Conservation (phyloP, 495 filamentous ascomycete genomes). For the Parathielavia hyrcaniae region DNA sequence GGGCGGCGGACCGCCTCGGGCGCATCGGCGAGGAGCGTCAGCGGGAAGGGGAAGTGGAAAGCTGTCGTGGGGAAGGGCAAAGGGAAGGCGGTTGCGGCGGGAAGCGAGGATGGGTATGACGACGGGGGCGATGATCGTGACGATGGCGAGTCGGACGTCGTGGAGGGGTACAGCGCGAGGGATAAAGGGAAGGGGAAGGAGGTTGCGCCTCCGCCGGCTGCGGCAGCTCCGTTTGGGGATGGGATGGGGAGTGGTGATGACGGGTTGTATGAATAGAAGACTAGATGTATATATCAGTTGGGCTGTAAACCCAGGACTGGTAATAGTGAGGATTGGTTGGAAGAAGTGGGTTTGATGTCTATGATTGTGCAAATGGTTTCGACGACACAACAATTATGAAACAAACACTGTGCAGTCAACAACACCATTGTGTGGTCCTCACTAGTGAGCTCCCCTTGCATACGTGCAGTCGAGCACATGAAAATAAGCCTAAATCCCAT, state of each 20-base stretch:
- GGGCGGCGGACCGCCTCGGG: slow-evolving; percentile 20
- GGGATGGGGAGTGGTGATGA: slow-evolving; percentile 28
- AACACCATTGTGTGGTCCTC: no score
- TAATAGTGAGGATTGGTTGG: not conserved
- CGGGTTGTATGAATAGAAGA: slow-evolving; percentile 31
- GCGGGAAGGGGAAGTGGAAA: slow-evolving; percentile 51
- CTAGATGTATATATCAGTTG: not conserved
- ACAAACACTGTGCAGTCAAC: no score
- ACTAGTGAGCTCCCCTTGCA: no score
- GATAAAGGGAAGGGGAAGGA: slow-evolving; percentile 50
- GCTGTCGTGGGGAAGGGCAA: slow-evolving; percentile 44
- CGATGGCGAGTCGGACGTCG: slow-evolving; percentile 12
- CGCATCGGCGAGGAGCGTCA: slow-evolving; percentile 23
- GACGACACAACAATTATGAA: no score
- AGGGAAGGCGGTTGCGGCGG: slow-evolving; percentile 29
- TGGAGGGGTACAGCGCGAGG: slow-evolving; percentile 14
- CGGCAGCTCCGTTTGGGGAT: slow-evolving; percentile 22
- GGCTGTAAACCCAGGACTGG: not conserved
- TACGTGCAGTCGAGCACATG: no score
- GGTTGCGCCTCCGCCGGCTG: slow-evolving; percentile 18
- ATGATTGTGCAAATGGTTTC: no score
- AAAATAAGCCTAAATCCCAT: no score
- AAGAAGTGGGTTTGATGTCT: no score
- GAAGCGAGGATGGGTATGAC: slow-evolving; percentile 21
- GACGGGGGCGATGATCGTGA: slow-evolving; percentile 10